These are phyloP conservation scores for Candida xiaguanensis DNA, from an alignment of 805 yeast species.

Conservation along the genomic window DNA sequence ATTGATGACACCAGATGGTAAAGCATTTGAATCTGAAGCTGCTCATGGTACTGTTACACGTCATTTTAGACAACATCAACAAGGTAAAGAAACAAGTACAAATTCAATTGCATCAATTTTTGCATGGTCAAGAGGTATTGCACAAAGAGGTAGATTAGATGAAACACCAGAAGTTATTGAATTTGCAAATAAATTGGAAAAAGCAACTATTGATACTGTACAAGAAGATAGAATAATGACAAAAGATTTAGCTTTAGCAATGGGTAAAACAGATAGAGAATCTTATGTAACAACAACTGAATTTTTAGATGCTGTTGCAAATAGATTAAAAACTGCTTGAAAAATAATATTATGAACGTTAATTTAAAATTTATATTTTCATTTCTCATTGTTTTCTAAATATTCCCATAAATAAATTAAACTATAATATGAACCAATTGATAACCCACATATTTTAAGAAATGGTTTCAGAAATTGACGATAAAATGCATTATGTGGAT, in stretches of 20 bases:
- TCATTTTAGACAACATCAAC: conserved; percentile 78
- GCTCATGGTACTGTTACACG: conserved; percentile 89
- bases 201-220: conserved; percentile 69
- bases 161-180: conserved; percentile 64
- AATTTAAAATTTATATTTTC: not conserved
- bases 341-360: not conserved
- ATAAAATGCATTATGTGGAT: conserved; percentile 13
- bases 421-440: conserved; percentile 15
- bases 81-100: conserved; percentile 79
- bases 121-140: conserved; percentile 83
- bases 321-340: conserved; percentile 37
- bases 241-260: conserved; percentile 74
- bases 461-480: conserved; percentile 15
- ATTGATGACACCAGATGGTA: conserved; percentile 79
- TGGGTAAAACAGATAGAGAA: conserved; percentile 57
- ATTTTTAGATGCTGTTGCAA: conserved; percentile 74
- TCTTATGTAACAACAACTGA: conserved; percentile 72
- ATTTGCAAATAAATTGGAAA: conserved; percentile 63
- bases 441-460: conserved; percentile 12
- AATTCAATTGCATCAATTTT: conserved; percentile 83
- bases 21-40: conserved; percentile 81
- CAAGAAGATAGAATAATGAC: conserved; percentile 76
- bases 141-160: conserved; percentile 78
- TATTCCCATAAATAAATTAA: conserved; percentile 12
- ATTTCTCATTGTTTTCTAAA: conserved; percentile 5